These are phyloP conservation scores for Boletus pseudo-olivaceus DNA, from an alignment of 768 basidiomycete genomes.

Conservation along the genomic window DNA sequence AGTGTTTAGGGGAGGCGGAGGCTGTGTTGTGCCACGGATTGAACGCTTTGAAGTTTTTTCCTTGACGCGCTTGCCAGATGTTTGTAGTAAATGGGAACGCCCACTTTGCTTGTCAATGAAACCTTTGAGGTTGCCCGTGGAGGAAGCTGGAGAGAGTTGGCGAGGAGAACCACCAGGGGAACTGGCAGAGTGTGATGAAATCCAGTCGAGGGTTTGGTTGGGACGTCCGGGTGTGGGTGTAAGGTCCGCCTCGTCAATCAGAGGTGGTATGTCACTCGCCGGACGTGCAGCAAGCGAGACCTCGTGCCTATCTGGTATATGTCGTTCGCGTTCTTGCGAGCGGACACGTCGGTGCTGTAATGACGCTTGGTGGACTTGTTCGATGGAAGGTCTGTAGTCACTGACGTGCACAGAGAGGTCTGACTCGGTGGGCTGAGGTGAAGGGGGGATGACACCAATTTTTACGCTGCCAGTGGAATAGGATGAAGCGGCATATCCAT, in stretches of 20 bases:
- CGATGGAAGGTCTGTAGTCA: constrained; percentile 8
- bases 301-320: constrained; percentile 31
- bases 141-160: constrained; percentile 31
- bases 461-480: constrained; percentile 24
- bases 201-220: constrained; percentile 16
- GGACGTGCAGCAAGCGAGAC: constrained; percentile 33
- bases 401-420: constrained; percentile 10
- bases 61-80: constrained; percentile 3
- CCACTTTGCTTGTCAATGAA: constrained; percentile 21
- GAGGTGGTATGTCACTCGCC: constrained; percentile 16
- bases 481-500: constrained; percentile 4
- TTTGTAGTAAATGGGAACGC: background rate
- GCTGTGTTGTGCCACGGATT: constrained; percentile 27
- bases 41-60: constrained; percentile 25
- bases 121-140: constrained; percentile 29
- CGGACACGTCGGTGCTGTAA: constrained; percentile 28
- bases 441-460: constrained; percentile 32
- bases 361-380: constrained; percentile 15
- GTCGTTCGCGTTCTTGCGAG: constrained; percentile 29
- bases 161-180: constrained; percentile 14
- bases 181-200: background rate
- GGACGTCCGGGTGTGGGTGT: constrained; percentile 26
- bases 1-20: constrained; percentile 26
- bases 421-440: constrained; percentile 19
- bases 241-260: constrained; percentile 25